phyloP scores from a whole-genome alignment of 1,284 basidiomycete species.

The Moesziomyces aphidis region DNA sequence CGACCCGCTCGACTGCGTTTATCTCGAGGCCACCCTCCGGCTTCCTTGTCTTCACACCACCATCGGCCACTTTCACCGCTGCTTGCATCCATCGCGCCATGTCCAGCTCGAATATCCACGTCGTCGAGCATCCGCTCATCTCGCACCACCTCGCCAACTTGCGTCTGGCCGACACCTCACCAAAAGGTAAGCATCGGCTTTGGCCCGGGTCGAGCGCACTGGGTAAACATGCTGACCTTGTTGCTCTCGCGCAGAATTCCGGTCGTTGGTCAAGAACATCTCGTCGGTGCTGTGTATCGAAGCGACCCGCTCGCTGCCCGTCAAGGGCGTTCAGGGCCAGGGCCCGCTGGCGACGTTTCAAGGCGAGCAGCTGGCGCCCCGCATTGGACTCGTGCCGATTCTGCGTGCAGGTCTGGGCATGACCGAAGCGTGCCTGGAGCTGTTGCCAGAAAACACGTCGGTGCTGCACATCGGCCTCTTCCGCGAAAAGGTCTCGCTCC shows the following conservation, averaged over 20 bases:
- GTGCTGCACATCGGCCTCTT: conserved; percentile 92
- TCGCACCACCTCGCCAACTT: conserved; percentile 55
- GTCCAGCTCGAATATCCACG: conserved; percentile 42
- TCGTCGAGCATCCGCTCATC: conserved; percentile 57
- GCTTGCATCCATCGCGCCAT: conserved; percentile 6
- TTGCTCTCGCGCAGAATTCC: conserved; percentile 40
- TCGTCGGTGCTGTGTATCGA: conserved; percentile 54
- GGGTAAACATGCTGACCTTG: not conserved
- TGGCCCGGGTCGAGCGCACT: too few relatives aligned
- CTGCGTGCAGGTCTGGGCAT: conserved; percentile 93
- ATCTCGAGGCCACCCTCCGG: not conserved
- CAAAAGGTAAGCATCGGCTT: conserved; percentile 34
- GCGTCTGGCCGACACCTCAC: conserved; percentile 55
- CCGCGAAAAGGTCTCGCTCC: conserved; percentile 87
- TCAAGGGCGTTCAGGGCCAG: conserved; percentile 51
- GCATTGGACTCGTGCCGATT: conserved; percentile 88
- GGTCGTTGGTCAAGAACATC: conserved; percentile 48
- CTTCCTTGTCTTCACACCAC: not conserved
- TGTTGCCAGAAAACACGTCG: conserved; percentile 82
- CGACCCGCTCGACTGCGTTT: not conserved
- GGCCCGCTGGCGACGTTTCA: conserved; percentile 54
- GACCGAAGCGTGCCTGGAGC: conserved; percentile 81
- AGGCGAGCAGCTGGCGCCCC: conserved; percentile 68
- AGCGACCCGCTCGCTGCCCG: conserved; percentile 38
- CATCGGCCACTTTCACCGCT: not conserved